These are phyloP conservation scores for Chlamydomonas eustigma DNA, from an alignment of 139 green algal genomes.

Conservation along the genomic window DNA sequence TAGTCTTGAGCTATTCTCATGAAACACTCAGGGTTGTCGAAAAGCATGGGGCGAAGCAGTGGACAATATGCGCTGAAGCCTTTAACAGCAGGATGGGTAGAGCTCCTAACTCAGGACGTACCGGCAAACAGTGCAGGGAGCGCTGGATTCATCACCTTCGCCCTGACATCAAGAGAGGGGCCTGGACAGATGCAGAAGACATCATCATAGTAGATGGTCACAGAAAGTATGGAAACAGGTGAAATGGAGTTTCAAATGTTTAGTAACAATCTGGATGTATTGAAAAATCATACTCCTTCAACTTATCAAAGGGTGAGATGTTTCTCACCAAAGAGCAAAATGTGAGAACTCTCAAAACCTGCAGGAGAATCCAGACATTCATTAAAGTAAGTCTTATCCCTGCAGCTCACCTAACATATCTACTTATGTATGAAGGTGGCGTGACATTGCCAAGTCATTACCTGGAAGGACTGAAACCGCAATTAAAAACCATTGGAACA, in stretches of 20 bases:
- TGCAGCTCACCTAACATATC: no score
- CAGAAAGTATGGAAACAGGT: slow-evolving; percentile 22
- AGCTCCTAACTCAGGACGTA: slow-evolving; percentile 45
- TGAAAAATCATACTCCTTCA: no score
- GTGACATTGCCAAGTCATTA: slow-evolving; percentile 26
- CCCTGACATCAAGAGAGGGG: slow-evolving; percentile 63
- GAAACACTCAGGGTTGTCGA: slow-evolving; percentile 56
- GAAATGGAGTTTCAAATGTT: neutral
- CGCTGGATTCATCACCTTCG: slow-evolving; percentile 73
- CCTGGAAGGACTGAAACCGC: slow-evolving; percentile 20
- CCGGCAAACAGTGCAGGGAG: slow-evolving; percentile 76
- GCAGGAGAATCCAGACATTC: no score
- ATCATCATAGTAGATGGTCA: slow-evolving; percentile 19
- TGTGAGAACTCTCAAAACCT: no score
- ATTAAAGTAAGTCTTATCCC: no score
- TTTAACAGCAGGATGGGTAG: slow-evolving; percentile 40
- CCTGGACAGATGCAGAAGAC: slow-evolving; percentile 59
- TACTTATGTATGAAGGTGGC: slow-evolving; percentile 26
- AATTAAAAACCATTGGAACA: slow-evolving; percentile 36
- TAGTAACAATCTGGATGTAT: no score
- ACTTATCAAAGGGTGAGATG: no score
- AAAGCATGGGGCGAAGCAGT: slow-evolving; percentile 50
- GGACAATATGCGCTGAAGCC: slow-evolving; percentile 48
- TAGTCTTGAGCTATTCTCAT: no score
- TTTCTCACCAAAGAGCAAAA: no score